Conservation (phyloP, 257 asterid species). For the Nicotiana noctiflora region DNA sequence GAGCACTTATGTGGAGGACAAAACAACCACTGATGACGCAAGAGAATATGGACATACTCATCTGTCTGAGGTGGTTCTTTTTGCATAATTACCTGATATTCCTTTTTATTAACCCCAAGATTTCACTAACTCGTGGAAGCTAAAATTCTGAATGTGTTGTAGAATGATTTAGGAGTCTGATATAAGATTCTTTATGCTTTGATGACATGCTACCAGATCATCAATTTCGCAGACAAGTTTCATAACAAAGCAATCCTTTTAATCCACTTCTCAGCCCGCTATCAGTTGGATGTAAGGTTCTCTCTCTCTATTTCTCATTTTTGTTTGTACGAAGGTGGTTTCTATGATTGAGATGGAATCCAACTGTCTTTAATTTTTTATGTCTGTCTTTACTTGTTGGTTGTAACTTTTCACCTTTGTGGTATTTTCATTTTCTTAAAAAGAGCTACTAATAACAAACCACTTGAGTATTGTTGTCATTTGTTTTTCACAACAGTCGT, state of each 20-base stretch:
- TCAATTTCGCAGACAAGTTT: constrained; percentile 50
- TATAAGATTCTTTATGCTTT: not conserved
- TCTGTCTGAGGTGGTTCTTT: constrained; percentile 67
- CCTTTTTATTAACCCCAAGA: not conserved
- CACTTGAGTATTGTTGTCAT: not conserved
- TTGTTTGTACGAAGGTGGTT: not conserved
- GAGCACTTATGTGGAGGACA: constrained; percentile 79
- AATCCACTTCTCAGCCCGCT: constrained; percentile 96
- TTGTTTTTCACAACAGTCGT: not conserved
- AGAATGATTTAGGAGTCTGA: not conserved
- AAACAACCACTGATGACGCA: constrained; percentile 52
- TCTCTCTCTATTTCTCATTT: not conserved
- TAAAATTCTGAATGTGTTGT: not conserved
- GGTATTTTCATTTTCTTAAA: not conserved
- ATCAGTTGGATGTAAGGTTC: constrained; percentile 66
- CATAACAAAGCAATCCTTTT: constrained; percentile 88
- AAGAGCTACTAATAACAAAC: not conserved
- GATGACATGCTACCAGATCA: constrained; percentile 36
- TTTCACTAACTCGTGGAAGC: not conserved
- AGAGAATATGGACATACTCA: constrained; percentile 91
- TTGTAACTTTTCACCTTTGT: not conserved
- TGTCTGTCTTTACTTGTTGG: not conserved
- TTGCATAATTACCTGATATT: not conserved
- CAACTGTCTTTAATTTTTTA: not conserved
- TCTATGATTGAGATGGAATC: not conserved